Percentiles rank a stretch among this genome's conserved stretches.
phyloP scores from a whole-genome alignment of 768 basidiomycete genomes.

The Bullera alba region DNA sequence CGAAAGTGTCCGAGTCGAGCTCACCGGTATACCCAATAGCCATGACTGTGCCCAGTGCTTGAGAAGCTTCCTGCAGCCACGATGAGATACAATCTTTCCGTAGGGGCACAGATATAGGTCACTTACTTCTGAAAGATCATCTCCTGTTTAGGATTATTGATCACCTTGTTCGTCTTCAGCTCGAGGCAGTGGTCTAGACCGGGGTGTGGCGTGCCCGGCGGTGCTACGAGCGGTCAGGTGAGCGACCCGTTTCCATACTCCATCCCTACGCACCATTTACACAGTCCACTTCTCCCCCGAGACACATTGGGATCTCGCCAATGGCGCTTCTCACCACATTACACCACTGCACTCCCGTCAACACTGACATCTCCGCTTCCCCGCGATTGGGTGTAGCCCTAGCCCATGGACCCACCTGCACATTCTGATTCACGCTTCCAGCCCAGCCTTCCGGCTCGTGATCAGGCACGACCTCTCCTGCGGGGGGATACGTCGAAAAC shows the following conservation, averaged over 20 bases:
- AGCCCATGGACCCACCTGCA: conserved; percentile 19
- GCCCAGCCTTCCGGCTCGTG: conserved; percentile 35
- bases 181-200: conserved; percentile 37
- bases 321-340: conserved; percentile 43
- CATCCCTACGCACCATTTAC: conserved; percentile 25
- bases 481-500: conserved; percentile 31
- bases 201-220: conserved; percentile 27
- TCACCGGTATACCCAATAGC: conserved; percentile 44
- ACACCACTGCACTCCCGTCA: conserved; percentile 3
- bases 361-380: not conserved
- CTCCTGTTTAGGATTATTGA: conserved; percentile 36
- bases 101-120: not conserved
- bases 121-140: conserved; percentile 40
- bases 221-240: conserved; percentile 6
- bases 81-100: not conserved
- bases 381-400: too few species aligned
- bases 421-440: conserved; percentile 45
- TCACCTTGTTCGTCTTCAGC: conserved; percentile 46
- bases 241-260: conserved; percentile 3
- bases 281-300: conserved; percentile 47
- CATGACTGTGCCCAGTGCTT: conserved; percentile 48
- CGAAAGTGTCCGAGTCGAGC: not conserved
- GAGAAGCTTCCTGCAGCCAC: conserved; percentile 38
- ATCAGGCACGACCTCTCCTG: not conserved
- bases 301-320: conserved; percentile 38